These are phyloP conservation scores for thale cress (Arabidopsis thaliana) DNA, from an alignment of 345 rosid genomes.

Conservation along the genomic window DNA sequence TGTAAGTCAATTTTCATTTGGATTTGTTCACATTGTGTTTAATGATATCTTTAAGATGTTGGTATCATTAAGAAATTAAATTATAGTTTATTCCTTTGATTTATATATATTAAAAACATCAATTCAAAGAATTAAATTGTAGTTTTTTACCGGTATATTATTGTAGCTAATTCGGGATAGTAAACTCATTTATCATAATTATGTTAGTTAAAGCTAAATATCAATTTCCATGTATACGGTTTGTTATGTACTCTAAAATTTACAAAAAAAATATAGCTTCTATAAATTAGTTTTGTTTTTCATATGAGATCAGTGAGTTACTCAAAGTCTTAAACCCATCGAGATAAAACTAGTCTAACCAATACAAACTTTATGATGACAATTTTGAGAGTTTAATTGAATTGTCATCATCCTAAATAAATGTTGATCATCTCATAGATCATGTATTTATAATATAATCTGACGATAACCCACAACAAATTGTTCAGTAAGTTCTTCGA, in stretches of 20 bases:
- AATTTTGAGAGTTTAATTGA: not conserved
- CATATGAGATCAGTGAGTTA: not conserved
- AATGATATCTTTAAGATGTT: not conserved
- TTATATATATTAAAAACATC: not conserved
- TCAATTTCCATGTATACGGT: too few relatives aligned
- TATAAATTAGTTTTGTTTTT: not conserved
- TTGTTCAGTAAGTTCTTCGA: not conserved
- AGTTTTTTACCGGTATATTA: not conserved
- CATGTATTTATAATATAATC: not conserved
- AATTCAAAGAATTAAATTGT: not conserved
- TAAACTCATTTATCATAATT: not conserved
- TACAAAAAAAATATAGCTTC: not conserved
- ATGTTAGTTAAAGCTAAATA: not conserved
- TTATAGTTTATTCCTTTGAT: not conserved
- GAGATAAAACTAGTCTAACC: not conserved
- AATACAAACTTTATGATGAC: not conserved
- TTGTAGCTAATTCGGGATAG: not conserved
- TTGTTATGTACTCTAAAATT: not conserved
- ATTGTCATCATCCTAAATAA: not conserved
- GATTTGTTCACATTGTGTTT: conserved; percentile 25
- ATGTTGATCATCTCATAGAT: not conserved
- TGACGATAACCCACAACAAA: not conserved
- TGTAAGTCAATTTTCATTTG: conserved; percentile 20
- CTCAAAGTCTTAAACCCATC: too few relatives aligned
- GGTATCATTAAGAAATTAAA: not conserved